These are phyloP conservation scores for Pseudogymnoascus sp. DNA, from an alignment of 2,329 filamentous ascomycete species.

Conservation along the genomic window DNA sequence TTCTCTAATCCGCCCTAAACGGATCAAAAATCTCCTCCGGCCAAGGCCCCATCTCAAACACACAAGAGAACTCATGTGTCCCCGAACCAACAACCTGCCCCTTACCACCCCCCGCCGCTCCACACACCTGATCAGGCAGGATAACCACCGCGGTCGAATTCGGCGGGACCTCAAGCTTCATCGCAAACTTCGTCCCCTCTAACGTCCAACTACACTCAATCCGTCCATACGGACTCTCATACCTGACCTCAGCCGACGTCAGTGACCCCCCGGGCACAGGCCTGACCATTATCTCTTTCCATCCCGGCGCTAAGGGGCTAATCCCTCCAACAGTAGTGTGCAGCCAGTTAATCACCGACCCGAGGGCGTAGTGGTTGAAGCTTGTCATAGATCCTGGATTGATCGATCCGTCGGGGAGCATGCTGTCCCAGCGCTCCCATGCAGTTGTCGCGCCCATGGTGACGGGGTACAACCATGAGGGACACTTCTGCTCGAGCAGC, in stretches of 20 bases:
- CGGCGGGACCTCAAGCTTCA: conserved; percentile 21
- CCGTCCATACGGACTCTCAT: conserved; percentile 28
- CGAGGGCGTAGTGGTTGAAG: conserved; percentile 35
- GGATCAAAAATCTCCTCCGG: conserved; percentile 7
- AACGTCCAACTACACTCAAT: conserved; percentile 23
- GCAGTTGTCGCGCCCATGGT: conserved; percentile 34
- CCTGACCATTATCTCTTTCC: conserved; percentile 28
- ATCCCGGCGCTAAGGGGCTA: conserved; percentile 26
- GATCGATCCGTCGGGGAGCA: conserved; percentile 31
- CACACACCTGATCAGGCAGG: conserved; percentile 13
- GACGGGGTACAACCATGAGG: conserved; percentile 35
- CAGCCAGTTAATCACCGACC: conserved; percentile 32
- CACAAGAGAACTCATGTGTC: conserved; percentile 12
- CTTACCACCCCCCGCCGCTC: not conserved
- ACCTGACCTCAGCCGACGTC: conserved; percentile 26
- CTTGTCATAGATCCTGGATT: conserved; percentile 34
- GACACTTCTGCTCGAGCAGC: conserved; percentile 33
- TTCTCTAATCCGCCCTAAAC: not conserved
- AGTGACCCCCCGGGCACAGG: conserved; percentile 31
- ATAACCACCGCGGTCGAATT: conserved; percentile 21
- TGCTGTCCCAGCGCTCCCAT: conserved; percentile 36
- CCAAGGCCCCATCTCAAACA: conserved; percentile 4
- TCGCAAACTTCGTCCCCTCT: conserved; percentile 15
- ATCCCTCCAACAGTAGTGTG: conserved; percentile 33
- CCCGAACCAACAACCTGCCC: conserved; percentile 13